Evolutionary conservation across 768 basidiomycete genomes (phyloP).

Genomic region (Boletales sp.): DNA sequence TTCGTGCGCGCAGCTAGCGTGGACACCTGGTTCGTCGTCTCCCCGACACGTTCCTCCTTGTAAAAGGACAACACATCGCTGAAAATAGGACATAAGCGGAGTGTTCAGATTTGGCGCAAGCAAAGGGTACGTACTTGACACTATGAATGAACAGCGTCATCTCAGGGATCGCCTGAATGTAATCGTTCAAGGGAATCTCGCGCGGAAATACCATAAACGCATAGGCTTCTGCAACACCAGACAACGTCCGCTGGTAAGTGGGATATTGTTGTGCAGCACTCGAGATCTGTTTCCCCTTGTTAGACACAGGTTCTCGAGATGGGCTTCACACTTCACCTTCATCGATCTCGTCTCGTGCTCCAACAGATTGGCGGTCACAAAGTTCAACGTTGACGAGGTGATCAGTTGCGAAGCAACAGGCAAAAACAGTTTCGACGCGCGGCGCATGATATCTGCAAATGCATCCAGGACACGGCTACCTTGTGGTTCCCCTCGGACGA

Average conservation of each 20-base stretch:
- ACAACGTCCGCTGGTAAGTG: slow-evolving; percentile 23
- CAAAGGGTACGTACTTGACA: slow-evolving; percentile 31
- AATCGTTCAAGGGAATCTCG: slow-evolving; percentile 29
- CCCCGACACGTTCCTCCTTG: slow-evolving; percentile 37
- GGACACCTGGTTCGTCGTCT: slow-evolving; percentile 35
- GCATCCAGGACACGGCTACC: slow-evolving; percentile 30
- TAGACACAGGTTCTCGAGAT: not conserved
- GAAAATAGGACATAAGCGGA: not conserved
- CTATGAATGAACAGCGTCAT: slow-evolving; percentile 32
- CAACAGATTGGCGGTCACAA: slow-evolving; percentile 31
- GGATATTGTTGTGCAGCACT: slow-evolving; percentile 24
- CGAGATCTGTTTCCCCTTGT: slow-evolving; percentile 12
- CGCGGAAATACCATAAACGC: slow-evolving; percentile 34
- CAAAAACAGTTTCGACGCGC: slow-evolving; percentile 26
- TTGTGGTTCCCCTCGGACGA: slow-evolving; percentile 28
- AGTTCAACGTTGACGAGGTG: slow-evolving; percentile 33
- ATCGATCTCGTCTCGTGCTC: slow-evolving; percentile 31
- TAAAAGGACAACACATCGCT: slow-evolving; percentile 42
- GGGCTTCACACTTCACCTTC: slow-evolving; percentile 11
- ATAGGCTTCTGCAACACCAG: slow-evolving; percentile 36
- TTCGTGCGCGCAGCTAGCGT: slow-evolving; percentile 23
- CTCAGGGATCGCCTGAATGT: slow-evolving; percentile 39
- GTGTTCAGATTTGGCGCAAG: not conserved
- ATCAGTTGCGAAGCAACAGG: slow-evolving; percentile 34
- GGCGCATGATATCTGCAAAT: slow-evolving; percentile 31